Evolutionary conservation across 1,139 yeast genomes (phyloP).

Genomic region (Kodamaea derodonti): DNA sequence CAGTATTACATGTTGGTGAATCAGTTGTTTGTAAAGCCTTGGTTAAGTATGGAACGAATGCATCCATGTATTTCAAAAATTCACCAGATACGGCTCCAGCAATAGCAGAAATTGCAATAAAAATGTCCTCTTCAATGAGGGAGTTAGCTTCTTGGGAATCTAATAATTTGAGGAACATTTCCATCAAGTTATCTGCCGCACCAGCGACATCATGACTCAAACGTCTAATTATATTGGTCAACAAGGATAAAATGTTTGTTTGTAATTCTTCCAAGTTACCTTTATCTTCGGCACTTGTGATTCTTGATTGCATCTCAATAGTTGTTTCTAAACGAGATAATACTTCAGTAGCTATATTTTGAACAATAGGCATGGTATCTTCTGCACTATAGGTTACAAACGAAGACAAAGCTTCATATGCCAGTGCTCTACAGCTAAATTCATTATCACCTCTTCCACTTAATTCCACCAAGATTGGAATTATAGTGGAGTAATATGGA

Average conservation of each 20-base stretch:
- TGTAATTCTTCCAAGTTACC: constrained; percentile 85
- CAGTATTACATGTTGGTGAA: constrained; percentile 78
- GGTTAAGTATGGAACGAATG: constrained; percentile 77
- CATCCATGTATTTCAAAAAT: constrained; percentile 73
- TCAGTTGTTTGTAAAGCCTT: constrained; percentile 79
- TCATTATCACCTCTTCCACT: constrained; percentile 78
- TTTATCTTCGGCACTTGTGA: constrained; percentile 62
- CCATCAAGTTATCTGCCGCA: constrained; percentile 84
- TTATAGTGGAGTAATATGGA: constrained; percentile 62
- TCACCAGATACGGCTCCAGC: constrained; percentile 72
- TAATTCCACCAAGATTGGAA: constrained; percentile 67
- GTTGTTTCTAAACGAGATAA: constrained; percentile 70
- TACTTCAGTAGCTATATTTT: constrained; percentile 70
- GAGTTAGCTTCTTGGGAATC: constrained; percentile 63
- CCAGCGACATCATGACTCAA: constrained; percentile 60
- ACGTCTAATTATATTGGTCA: constrained; percentile 86
- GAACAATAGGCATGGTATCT: constrained; percentile 66
- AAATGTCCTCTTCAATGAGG: constrained; percentile 88
- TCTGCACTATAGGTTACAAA: constrained; percentile 72
- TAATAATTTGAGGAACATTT: constrained; percentile 67
- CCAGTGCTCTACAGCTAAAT: constrained; percentile 86
- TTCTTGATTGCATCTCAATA: constrained; percentile 49
- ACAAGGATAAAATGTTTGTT: constrained; percentile 76
- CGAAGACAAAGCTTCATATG: constrained; percentile 87
- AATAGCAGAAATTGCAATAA: constrained; percentile 86